Evolutionary conservation across 2,329 filamentous ascomycete species (phyloP).

Genomic region (Fusarium pseudonygamai): DNA sequence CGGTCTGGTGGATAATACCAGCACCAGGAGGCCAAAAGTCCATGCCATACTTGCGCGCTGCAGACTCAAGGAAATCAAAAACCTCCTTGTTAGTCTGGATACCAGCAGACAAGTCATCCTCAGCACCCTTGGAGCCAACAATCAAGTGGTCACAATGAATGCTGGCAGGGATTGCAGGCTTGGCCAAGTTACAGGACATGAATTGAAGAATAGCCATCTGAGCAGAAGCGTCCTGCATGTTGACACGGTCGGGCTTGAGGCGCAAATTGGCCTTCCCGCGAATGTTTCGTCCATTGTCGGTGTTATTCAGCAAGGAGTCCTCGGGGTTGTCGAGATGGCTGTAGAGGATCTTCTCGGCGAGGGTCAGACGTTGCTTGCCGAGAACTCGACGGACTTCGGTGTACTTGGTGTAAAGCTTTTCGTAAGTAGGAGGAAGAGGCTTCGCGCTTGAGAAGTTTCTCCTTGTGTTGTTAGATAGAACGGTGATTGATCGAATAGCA

Average conservation of each 20-base stretch:
- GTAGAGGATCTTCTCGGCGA: conserved; percentile 98
- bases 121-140: conserved; percentile 90
- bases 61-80: conserved; percentile 96
- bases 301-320: conserved; percentile 84
- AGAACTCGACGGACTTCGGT: conserved; percentile 79
- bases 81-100: conserved; percentile 96
- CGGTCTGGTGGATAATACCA: conserved; percentile 97
- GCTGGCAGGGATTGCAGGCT: conserved; percentile 92
- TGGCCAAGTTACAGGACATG: conserved; percentile 93
- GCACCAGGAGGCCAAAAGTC: conserved; percentile 96
- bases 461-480: conserved; percentile 47
- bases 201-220: conserved; percentile 99
- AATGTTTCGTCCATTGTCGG: conserved; percentile 83
- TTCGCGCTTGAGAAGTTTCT: conserved; percentile 53
- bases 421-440: conserved; percentile 75
- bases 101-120: conserved; percentile 83
- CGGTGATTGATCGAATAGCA: conserved; percentile 40
- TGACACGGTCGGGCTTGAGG: conserved; percentile 95
- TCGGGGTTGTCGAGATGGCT: conserved; percentile 91
- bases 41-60: conserved; percentile 89
- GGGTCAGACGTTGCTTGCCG: conserved; percentile 74
- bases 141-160: conserved; percentile 99
- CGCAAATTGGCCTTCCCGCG: conserved; percentile 92
- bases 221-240: conserved; percentile 98
- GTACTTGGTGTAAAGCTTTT: conserved; percentile 81